A percentile compares a stretch with the other conserved stretches of the same genome.
Evolutionary conservation across 1,284 basidiomycete species (phyloP).

Genomic region (Tremellales sp.): DNA sequence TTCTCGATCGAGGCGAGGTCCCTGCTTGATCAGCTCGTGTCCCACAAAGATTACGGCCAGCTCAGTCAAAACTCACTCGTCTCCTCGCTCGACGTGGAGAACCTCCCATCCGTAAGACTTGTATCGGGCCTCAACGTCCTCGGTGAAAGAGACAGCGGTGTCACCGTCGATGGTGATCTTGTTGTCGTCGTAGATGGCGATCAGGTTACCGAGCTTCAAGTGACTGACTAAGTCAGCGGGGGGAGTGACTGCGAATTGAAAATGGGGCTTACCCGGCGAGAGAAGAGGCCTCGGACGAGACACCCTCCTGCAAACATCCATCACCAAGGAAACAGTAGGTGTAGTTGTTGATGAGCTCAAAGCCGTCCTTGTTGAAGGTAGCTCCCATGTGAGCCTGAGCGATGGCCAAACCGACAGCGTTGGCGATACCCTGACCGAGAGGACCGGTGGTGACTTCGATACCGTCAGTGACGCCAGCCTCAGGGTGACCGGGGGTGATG

Average conservation of each 20-base stretch:
- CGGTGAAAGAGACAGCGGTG: slow-evolving; percentile 88
- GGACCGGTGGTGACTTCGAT: slow-evolving; percentile 96
- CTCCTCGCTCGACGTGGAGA: slow-evolving; percentile 74
- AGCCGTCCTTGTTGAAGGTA: slow-evolving; percentile 81
- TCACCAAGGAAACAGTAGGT: slow-evolving; percentile 93
- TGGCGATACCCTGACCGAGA: slow-evolving; percentile 89
- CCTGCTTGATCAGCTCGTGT: slow-evolving; percentile 47
- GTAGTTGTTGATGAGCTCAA: slow-evolving; percentile 81
- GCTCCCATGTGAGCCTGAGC: slow-evolving; percentile 86
- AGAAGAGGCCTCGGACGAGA: slow-evolving; percentile 83
- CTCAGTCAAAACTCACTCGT: slow-evolving; percentile 57
- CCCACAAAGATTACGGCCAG: background rate
- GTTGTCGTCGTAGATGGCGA: slow-evolving; percentile 88
- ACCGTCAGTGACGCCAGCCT: slow-evolving; percentile 81
- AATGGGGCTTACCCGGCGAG: slow-evolving; percentile 59
- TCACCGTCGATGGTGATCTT: slow-evolving; percentile 95
- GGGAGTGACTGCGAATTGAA: background rate
- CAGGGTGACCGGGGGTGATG: slow-evolving; percentile 87
- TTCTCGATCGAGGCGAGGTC: slow-evolving; percentile 75
- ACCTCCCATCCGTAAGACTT: slow-evolving; percentile 92
- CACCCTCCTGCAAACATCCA: slow-evolving; percentile 94
- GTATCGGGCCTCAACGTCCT: slow-evolving; percentile 85
- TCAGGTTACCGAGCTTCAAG: slow-evolving; percentile 85
- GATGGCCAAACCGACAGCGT: slow-evolving; percentile 88
- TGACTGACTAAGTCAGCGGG: slow-evolving; percentile 54